Base-by-base conservation (phyloP, 2,329 filamentous ascomycete species). In the Mariannaea sp. region DNA sequence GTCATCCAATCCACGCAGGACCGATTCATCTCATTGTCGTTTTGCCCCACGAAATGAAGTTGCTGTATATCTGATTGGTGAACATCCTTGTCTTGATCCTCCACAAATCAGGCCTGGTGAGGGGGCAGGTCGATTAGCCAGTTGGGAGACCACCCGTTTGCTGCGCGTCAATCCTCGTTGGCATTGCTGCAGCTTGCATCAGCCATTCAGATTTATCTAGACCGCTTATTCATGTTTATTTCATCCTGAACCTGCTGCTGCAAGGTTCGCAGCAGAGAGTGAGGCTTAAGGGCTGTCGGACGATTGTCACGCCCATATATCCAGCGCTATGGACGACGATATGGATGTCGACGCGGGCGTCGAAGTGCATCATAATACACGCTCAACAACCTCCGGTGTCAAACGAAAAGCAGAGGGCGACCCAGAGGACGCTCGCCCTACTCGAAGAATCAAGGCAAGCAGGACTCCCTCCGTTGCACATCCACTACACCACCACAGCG, bases 381-480 rank as follows among this genome's bases (percentile, higher is more conserved):
- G 33, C 8, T 29, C 40, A 30, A 44, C 44, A 9, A 60, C 50
- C 35, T 20, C 26, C n/a, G 78, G 79, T 46, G 73, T 68, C 51
- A 83, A 83, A 69, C 71, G 80, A 38, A 83, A 82, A 61, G 77
- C 76, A 2, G 72, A 76, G 12, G 69, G 68, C 6, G 59, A 68
- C 12, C 64, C 59, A 17, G 69, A 72, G 10, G 72, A 70, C n/a
- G 65, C 71, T 49, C 73, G 70, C 33, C 73, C 73, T 19, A 71
- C 75, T 41, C 77, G 74, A 17, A 76, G 80, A 40, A 83, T 83
- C 57, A 77, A 77, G 71, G 80, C 72, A 71, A 69, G 75, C 46
- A 49, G 49, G 22, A 39, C 22, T 38, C 20, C 27, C 26, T 13
- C 13, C 35, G 35, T 29, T 50, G 33, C 16, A 13, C 9, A 46